Evolutionary conservation across 2,329 filamentous ascomycete genomes (phyloP).

Genomic region (Myriosclerotinia scirpicola): DNA sequence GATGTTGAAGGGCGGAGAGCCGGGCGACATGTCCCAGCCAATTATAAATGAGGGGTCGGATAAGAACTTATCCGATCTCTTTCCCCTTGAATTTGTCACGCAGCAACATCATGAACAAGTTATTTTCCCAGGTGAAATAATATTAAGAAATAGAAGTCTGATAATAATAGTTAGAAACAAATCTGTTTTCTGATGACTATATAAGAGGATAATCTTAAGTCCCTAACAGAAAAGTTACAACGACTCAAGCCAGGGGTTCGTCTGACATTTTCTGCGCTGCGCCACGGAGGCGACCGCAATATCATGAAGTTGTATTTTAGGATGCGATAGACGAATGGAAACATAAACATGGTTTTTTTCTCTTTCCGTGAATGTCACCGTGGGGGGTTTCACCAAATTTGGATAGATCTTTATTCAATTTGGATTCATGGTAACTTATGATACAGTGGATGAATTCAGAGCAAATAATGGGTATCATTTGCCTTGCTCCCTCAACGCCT

Average conservation of each 20-base stretch:
- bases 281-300: not conserved
- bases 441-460: constrained; percentile 2
- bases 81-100: not conserved
- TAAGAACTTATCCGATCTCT: constrained; percentile 13
- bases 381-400: no score
- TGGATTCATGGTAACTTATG: not conserved
- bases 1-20: constrained; percentile 1
- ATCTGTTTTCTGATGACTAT: not conserved
- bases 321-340: not conserved
- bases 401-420: not conserved
- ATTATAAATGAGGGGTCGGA: not conserved
- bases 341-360: not conserved
- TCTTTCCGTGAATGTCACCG: not conserved
- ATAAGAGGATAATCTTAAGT: not conserved
- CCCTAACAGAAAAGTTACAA: not conserved
- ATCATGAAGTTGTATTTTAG: constrained; percentile 8
- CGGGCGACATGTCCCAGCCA: not conserved
- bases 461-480: constrained; percentile 21
- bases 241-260: not conserved
- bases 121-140: no score
- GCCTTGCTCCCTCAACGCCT: constrained; percentile 21
- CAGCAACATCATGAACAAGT: not conserved
- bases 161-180: not conserved
- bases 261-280: constrained; percentile 18
- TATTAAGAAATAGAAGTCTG: not conserved